phyloP scores from a whole-genome alignment of 2,329 filamentous ascomycete species.

The Ophiostoma piceae region DNA sequence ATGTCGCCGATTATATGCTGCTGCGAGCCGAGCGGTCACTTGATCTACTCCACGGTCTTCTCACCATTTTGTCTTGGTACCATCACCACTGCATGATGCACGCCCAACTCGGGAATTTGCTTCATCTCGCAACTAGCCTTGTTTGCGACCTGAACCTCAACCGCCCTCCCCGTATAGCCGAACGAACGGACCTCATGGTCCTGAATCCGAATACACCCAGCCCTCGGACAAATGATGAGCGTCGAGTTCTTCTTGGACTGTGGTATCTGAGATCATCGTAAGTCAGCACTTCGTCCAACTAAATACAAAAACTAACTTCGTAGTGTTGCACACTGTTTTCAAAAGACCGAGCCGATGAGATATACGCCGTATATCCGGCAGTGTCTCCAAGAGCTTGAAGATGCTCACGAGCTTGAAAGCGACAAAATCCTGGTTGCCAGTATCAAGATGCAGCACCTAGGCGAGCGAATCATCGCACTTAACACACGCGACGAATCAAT shows the following conservation, averaged over 20 bases:
- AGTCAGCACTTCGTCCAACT: neutral
- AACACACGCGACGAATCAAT: constrained; percentile 35
- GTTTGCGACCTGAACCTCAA: constrained; percentile 46
- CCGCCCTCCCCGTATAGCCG: constrained; percentile 38
- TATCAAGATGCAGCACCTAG: constrained; percentile 46
- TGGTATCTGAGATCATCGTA: constrained; percentile 49
- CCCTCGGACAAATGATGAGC: constrained; percentile 47
- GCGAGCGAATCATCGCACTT: constrained; percentile 45
- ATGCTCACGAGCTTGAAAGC: constrained; percentile 41
- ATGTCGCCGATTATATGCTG: constrained; percentile 46
- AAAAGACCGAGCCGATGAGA: constrained; percentile 45
- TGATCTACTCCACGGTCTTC: constrained; percentile 46
- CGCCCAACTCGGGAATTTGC: constrained; percentile 47
- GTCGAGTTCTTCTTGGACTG: constrained; percentile 47
- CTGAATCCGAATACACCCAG: constrained; percentile 38
- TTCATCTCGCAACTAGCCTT: constrained; percentile 45
- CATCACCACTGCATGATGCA: constrained; percentile 53
- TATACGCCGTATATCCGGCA: constrained; percentile 50
- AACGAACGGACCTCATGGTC: constrained; percentile 42
- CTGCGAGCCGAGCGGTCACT: constrained; percentile 46
- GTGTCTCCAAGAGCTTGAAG: constrained; percentile 44
- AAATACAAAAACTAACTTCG: neutral
- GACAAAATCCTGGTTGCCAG: constrained; percentile 45
- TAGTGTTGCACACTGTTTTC: constrained; percentile 38
- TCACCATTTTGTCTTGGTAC: constrained; percentile 48